phyloP scores from a whole-genome alignment of 345 rosid genomes.

The Carallia brachiata region DNA sequence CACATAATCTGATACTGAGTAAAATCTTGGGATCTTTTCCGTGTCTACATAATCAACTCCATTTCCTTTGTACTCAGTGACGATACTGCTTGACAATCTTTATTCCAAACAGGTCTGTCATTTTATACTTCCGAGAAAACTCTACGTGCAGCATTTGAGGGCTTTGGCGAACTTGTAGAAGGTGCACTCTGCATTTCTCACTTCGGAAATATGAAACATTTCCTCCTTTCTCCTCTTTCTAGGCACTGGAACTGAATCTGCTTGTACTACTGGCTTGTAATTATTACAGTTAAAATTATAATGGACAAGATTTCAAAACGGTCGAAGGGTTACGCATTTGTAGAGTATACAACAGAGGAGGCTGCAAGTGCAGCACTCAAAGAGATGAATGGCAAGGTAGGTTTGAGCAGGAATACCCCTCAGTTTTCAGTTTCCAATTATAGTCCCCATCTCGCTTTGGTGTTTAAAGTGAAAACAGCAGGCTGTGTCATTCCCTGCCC shows the following conservation, averaged over 20 bases:
- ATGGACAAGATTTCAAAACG: conserved; percentile 98
- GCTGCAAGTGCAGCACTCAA: conserved; percentile 81
- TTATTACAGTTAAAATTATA: conserved; percentile 67
- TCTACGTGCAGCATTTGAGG: conserved; percentile 80
- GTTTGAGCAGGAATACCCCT: background rate
- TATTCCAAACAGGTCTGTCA: conserved; percentile 58
- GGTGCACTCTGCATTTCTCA: conserved; percentile 38
- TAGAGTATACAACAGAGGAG: conserved; percentile 88
- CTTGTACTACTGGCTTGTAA: conserved; percentile 2
- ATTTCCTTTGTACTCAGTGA: background rate
- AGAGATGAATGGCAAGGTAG: conserved; percentile 97
- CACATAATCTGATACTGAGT: no score
- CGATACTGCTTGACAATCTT: background rate
- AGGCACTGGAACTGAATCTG: background rate
- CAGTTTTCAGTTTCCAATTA: background rate
- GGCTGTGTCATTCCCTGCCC: conserved; percentile 10
- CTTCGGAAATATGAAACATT: background rate
- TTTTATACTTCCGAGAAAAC: conserved; percentile 98
- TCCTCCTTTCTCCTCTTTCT: background rate
- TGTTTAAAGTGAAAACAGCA: background rate
- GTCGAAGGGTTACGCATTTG: conserved; percentile 89
- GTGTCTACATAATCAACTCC: background rate
- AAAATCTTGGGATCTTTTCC: no score
- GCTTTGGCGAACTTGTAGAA: conserved; percentile 85
- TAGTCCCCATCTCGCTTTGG: background rate